These are phyloP conservation scores for Tetrahymena malaccensis DNA, from an alignment of 73 alveolate genomes.

Conservation along the genomic window DNA sequence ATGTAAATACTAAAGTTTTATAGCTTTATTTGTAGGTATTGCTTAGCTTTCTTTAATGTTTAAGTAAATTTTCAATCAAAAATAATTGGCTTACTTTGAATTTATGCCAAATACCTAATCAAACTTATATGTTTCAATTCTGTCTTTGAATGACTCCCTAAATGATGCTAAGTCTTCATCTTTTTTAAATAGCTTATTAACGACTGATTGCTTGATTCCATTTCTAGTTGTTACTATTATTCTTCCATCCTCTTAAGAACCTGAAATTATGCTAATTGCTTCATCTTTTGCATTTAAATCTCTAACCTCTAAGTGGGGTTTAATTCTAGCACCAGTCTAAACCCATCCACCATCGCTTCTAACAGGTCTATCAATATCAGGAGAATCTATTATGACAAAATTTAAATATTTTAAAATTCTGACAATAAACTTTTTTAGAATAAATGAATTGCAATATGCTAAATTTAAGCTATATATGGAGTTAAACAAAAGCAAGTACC, in stretches of 20 bases:
- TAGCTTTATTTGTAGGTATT: background rate
- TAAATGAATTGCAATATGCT: background rate
- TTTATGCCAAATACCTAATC: background rate
- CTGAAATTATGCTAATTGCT: background rate
- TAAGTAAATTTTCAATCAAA: background rate
- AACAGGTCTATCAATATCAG: background rate
- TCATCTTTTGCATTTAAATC: background rate
- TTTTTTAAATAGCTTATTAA: background rate
- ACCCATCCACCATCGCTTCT: constrained; percentile 1
- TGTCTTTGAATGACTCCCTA: background rate
- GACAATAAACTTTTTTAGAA: background rate
- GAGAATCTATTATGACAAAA: background rate
- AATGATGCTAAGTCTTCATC: background rate
- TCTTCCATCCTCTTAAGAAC: background rate
- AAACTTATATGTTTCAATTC: background rate
- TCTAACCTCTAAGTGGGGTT: background rate
- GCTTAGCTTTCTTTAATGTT: background rate
- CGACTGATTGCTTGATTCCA: background rate
- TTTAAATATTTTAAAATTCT: background rate
- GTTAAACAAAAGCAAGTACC: background rate
- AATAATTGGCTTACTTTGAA: background rate
- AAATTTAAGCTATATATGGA: background rate
- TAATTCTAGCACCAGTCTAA: background rate
- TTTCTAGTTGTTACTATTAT: background rate
- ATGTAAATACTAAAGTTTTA: background rate